phyloP scores from a whole-genome alignment of 1,284 basidiomycete species.

The Apiotrichum porosum region DNA sequence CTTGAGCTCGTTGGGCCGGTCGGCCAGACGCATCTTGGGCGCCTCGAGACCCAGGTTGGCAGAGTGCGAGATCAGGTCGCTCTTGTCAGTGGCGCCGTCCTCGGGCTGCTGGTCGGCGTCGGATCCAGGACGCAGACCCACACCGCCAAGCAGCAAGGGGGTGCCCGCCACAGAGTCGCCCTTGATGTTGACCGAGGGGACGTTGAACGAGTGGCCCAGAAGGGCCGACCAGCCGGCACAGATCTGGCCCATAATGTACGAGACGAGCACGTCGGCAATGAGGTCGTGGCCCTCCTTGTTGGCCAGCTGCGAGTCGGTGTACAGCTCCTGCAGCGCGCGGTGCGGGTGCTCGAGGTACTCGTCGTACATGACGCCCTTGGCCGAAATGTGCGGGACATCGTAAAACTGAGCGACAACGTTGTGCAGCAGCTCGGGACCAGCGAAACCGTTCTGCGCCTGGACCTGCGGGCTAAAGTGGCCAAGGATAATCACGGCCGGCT shows the following conservation, averaged over 20 bases:
- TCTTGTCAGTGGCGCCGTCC: constrained; percentile 23
- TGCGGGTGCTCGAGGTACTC: constrained; percentile 71
- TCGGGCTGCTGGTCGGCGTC: constrained; percentile 28
- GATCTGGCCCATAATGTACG: constrained; percentile 80
- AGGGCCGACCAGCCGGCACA: constrained; percentile 77
- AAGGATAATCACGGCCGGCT: constrained; percentile 81
- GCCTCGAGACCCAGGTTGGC: constrained; percentile 53
- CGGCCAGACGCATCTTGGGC: constrained; percentile 67
- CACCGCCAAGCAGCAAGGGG: constrained; percentile 31
- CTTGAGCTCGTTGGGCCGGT: constrained; percentile 58
- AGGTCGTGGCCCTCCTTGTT: constrained; percentile 73
- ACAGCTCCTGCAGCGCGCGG: constrained; percentile 63
- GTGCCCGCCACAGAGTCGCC: constrained; percentile 8
- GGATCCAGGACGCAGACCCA: constrained; percentile 43
- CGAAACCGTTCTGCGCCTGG: constrained; percentile 70
- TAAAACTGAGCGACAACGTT: constrained; percentile 88
- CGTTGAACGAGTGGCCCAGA: constrained; percentile 60
- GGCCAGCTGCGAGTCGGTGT: constrained; percentile 75
- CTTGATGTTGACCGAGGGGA: constrained; percentile 29
- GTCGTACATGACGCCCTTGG: constrained; percentile 74
- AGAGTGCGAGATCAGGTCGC: constrained; percentile 26
- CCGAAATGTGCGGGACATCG: constrained; percentile 82
- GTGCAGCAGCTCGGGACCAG: constrained; percentile 82
- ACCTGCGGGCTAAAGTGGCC: constrained; percentile 86
- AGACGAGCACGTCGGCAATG: constrained; percentile 74